Base-by-base conservation (phyloP, 225 moss, liverwort and hornwort genomes). In the Anthoceros angustus region DNA sequence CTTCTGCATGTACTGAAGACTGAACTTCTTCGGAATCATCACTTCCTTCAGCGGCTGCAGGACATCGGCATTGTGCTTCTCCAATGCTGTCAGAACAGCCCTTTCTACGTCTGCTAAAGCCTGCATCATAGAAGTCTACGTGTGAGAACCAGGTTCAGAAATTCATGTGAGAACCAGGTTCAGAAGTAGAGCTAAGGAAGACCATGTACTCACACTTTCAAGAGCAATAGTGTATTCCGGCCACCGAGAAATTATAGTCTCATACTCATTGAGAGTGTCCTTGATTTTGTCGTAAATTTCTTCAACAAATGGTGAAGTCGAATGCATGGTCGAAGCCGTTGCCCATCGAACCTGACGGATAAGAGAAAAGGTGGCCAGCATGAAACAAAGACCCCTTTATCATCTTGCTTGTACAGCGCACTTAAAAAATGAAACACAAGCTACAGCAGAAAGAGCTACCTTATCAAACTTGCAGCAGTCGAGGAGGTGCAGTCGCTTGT, bases 401-500 rank as follows among this genome's bases (percentile, higher is more conserved):
- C 42, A 41, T 38, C 6, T 18, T 2, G 32, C 10, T 26, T 68
- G 48, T 7, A 41, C 20, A 41, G 14, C 46, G 62, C 24, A 9
- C 11, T 49, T 9, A 15, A 49, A 18, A 38, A 46, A 6, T 1
- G 43, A 15, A 67, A 67, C 8, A 20, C 6, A 55, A 55, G n/a
- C 7, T 55, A 9, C 55, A 9, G 55, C n/a, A 15, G 55, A 66
- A 10, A 42, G 9, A 62, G 50, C 73, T 74, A 90, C 94, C 74
- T 95, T 95, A 71, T 95, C 94, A 64, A 95, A 75, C 48, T 91
- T 95, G 88, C 94, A 95, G 46, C 83, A 82, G 75, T 95, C 94
- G 12, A 95, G 79, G 41, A 95, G 82, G 63, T 88, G 90, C 40
- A 95, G 82, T 18, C 88, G 88, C 75, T 86, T 94, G 77, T 95